Conservation (phyloP, 441 rosid species). For the Jatropha podagrica region DNA sequence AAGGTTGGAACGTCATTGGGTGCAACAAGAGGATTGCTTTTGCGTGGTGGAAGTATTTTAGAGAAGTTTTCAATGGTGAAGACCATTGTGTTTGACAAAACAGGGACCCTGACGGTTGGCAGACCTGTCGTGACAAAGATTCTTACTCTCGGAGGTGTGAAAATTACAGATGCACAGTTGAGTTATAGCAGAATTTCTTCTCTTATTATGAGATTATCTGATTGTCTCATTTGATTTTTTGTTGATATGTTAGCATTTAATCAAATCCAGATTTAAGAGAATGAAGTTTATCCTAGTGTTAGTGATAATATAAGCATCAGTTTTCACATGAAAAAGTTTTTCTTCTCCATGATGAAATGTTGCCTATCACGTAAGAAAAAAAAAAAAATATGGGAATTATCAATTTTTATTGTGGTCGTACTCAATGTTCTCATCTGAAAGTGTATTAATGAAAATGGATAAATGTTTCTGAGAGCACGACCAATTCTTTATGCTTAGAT, state of each 20-base stretch:
- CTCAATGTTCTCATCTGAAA: background rate
- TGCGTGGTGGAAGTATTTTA: slow-evolving; percentile 87
- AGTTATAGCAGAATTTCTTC: slow-evolving; percentile 30
- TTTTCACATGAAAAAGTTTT: background rate
- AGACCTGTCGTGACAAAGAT: slow-evolving; percentile 84
- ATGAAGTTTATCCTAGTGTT: background rate
- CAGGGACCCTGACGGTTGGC: slow-evolving; percentile 91
- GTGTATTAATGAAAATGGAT: background rate
- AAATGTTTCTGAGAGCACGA: background rate
- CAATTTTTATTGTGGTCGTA: background rate
- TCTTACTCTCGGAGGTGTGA: slow-evolving; percentile 41
- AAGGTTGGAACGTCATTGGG: slow-evolving; percentile 96
- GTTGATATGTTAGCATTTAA: background rate
- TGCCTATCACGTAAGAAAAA: background rate
- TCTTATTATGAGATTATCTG: slow-evolving; percentile 10
- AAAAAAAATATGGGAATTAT: background rate
- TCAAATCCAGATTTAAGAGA: background rate
- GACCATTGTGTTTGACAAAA: slow-evolving; percentile 86
- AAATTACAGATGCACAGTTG: slow-evolving; percentile 50
- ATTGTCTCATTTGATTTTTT: background rate
- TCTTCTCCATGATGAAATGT: background rate
- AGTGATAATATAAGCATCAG: background rate
- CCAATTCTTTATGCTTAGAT: background rate
- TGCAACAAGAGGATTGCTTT: slow-evolving; percentile 90
- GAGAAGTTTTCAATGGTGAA: slow-evolving; percentile 85